A percentile compares a stretch with the other conserved stretches of the same genome.
phyloP scores from a whole-genome alignment of 140 eudicot species.

The Erigeron philadelphicus region DNA sequence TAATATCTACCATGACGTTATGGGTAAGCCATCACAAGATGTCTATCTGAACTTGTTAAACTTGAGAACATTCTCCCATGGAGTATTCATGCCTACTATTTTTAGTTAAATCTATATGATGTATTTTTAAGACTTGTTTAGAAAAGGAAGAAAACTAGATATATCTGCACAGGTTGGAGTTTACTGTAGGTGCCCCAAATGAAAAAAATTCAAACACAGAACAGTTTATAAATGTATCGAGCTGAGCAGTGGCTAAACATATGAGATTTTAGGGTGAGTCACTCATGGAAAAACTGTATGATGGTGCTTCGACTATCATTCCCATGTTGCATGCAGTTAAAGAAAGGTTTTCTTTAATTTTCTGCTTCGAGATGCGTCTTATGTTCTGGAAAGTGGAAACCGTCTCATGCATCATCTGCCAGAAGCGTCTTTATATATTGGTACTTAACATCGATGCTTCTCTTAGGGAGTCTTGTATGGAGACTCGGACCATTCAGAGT shows the following conservation, averaged over 20 bases:
- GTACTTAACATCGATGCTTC: neutral
- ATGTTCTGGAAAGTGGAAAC: slow-evolving; percentile 15
- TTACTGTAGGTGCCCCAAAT: neutral
- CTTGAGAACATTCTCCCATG: no score
- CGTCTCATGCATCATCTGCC: neutral
- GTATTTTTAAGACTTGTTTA: neutral
- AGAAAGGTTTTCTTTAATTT: neutral
- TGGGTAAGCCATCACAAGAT: no score
- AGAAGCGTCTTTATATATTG: slow-evolving; percentile 2
- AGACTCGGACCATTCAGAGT: neutral
- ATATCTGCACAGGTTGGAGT: slow-evolving; percentile 6
- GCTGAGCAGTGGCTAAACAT: neutral
- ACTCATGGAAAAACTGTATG: slow-evolving; percentile 1
- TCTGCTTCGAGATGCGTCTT: neutral
- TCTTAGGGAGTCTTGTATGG: neutral
- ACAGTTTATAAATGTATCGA: slow-evolving; percentile 8
- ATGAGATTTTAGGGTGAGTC: slow-evolving; percentile 5
- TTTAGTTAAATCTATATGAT: neutral
- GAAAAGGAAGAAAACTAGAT: neutral
- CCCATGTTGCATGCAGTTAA: neutral
- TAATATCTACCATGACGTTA: no score
- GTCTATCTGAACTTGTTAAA: no score
- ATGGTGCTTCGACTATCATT: neutral
- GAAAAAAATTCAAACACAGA: neutral
- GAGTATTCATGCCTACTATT: neutral